A percentile compares a stretch with the other conserved stretches of the same genome.
Conservation (phyloP, 805 yeast genomes). For the Yarrowia sp. region DNA sequence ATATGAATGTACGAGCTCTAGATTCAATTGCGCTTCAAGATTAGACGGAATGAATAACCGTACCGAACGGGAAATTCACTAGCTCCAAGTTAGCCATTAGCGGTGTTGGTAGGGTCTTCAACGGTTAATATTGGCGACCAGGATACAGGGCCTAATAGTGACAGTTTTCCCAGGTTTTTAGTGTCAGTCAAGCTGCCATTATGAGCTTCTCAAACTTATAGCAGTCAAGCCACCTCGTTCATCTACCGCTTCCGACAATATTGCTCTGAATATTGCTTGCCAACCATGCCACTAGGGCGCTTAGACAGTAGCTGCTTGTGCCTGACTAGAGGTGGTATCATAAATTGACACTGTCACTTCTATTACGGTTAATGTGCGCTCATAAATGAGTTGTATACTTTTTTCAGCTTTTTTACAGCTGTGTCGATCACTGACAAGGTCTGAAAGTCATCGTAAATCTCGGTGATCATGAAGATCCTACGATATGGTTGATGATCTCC, state of each 20-base stretch:
- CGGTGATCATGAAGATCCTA: constrained; percentile 11
- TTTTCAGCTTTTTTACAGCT: not conserved
- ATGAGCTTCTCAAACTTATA: too few species aligned
- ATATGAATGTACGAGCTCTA: not conserved
- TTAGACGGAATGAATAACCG: not conserved
- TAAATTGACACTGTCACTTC: not conserved
- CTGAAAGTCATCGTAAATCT: constrained; percentile 17
- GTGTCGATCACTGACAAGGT: constrained; percentile 11
- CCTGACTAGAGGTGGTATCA: constrained; percentile 13
- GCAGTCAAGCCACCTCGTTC: too few species aligned
- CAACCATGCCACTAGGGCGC: not conserved
- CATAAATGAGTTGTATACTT: too few species aligned
- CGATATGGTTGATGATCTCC: not conserved
- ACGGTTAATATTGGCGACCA: not conserved
- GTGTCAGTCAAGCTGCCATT: too few species aligned
- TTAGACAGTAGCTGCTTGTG: not conserved
- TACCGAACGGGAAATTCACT: not conserved
- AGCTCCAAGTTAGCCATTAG: not conserved
- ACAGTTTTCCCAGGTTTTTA: too few species aligned
- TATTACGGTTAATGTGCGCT: constrained; percentile 2
- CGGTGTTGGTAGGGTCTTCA: not conserved
- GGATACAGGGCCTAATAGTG: too few species aligned
- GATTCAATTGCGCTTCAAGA: too few species aligned
- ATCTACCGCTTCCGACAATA: not conserved
- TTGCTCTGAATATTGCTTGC: constrained; percentile 5